phyloP scores from a whole-genome alignment of 1,139 yeast species.

The Pneumocystis oryctolagi region DNA sequence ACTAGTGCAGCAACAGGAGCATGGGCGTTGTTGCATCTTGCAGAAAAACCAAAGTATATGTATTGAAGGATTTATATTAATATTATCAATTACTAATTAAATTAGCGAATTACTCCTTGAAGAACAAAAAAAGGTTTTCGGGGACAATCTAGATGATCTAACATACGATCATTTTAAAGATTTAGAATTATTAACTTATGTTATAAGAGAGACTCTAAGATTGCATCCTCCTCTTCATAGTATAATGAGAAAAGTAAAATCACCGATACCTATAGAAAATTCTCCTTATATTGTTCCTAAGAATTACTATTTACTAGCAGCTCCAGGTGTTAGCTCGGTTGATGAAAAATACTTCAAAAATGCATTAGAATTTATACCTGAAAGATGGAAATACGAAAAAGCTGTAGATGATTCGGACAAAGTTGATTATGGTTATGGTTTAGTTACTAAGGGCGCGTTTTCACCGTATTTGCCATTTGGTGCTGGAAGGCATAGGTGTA shows the following conservation, averaged over 20 bases:
- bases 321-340: constrained; percentile 84
- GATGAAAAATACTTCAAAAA: constrained; percentile 66
- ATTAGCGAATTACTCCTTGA: constrained; percentile 56
- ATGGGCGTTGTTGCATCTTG: constrained; percentile 85
- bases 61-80: not conserved
- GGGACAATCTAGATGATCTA: constrained; percentile 28
- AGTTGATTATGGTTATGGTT: constrained; percentile 90
- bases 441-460: constrained; percentile 85
- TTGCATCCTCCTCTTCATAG: constrained; percentile 94
- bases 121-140: constrained; percentile 57
- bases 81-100: not conserved
- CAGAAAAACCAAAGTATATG: constrained; percentile 56
- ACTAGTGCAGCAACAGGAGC: constrained; percentile 94
- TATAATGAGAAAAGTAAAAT: constrained; percentile 77
- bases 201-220: constrained; percentile 84
- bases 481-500: constrained; percentile 98
- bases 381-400: constrained; percentile 53
- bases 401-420: constrained; percentile 25
- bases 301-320: constrained; percentile 78
- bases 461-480: constrained; percentile 96
- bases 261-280: constrained; percentile 64
- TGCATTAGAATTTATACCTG: constrained; percentile 58
- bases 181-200: constrained; percentile 65
- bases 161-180: constrained; percentile 71
- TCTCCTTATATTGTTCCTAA: constrained; percentile 70